Base-by-base conservation (phyloP, 2,329 filamentous ascomycete genomes). In the Stagonosporopsis vannaccii region DNA sequence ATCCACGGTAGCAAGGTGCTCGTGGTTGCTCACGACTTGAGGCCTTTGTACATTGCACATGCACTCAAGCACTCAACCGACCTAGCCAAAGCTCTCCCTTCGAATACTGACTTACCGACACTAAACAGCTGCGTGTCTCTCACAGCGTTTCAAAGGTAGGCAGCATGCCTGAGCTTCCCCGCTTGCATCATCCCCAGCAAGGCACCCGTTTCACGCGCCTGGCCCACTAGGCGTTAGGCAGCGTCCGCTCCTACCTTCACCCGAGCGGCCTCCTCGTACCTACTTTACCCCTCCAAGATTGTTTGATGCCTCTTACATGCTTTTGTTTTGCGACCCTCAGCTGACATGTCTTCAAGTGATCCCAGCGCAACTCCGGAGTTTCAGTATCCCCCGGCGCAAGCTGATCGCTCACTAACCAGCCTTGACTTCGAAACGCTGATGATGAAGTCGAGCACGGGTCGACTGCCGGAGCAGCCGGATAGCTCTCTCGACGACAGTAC, bases 401-500 rank as follows among this genome's bases (percentile, higher is more conserved):
- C 74, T 56, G 61, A 71, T 62, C 61, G 56, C 48, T 73, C 70
- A 17, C 62, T 75, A 7, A 66, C 69, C 33, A 59, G 58, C 36
- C 65, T 74, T 42, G 71, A 74, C 63, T 68, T 75, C 59, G 56
- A 74, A 53, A 66, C 66, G 12, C 61, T 74, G 19, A 73, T 74
- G 63, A 75, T 75, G 73, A 63, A 70, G 55, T 75, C 73, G 19
- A 67, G 59, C 25, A 64, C 68, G 4, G 63, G 63, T 39, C 67
- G 58, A 12, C 53, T 51, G 35, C 60, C 62, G 43, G 68, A 73
- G 50, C 68, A 71, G 62, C 57, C 64, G 6, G 56, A 48, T 43
- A 69, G 62, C 59, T 64, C 71, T n/a, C 65, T 75, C 25, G 72
- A 74, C 28, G 73, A 75, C 22, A 76, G 72, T 63, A 64, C 65